phyloP scores from a whole-genome alignment of 352 stramenopile species.

The Globisporangium uncinulatum region DNA sequence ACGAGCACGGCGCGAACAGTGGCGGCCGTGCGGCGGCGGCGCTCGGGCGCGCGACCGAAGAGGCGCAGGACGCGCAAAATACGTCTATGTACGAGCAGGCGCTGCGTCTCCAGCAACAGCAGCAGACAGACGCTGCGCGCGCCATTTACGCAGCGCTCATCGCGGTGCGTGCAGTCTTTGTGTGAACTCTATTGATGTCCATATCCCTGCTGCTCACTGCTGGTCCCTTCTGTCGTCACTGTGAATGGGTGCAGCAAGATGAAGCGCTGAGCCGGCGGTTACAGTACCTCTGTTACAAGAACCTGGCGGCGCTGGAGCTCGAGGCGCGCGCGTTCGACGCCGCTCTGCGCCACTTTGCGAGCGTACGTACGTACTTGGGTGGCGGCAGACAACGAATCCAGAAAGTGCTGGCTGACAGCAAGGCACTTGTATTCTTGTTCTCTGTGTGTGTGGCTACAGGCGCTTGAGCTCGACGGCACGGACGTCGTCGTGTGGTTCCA shows the following conservation, averaged over 20 bases:
- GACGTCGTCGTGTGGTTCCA: conserved; percentile 78
- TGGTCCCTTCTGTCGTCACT: not conserved
- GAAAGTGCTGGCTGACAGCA: not conserved
- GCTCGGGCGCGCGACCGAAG: conserved; percentile 37
- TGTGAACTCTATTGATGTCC: not conserved
- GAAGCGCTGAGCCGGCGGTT: conserved; percentile 31
- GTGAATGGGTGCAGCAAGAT: conserved; percentile 6
- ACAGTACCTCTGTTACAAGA: conserved; percentile 70
- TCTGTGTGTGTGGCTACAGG: conserved; percentile 16
- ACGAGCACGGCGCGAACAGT: conserved; percentile 18
- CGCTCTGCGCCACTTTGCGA: conserved; percentile 41
- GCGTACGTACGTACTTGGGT: conserved; percentile 11
- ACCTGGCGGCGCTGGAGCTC: conserved; percentile 49
- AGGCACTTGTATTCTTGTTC: not conserved
- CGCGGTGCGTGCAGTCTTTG: conserved; percentile 6
- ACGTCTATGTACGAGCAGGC: conserved; percentile 55
- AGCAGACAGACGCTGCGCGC: conserved; percentile 28
- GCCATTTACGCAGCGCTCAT: conserved; percentile 37
- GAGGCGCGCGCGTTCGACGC: conserved; percentile 33
- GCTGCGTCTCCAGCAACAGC: conserved; percentile 57
- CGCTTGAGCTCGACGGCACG: conserved; percentile 50
- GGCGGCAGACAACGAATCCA: not conserved
- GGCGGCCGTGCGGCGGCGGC: conserved; percentile 1
- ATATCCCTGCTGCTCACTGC: too few relatives aligned
- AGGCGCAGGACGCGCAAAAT: conserved; percentile 66